These are phyloP conservation scores for Penicillium capsulatum DNA, from an alignment of 2,329 filamentous ascomycete species.

Conservation along the genomic window DNA sequence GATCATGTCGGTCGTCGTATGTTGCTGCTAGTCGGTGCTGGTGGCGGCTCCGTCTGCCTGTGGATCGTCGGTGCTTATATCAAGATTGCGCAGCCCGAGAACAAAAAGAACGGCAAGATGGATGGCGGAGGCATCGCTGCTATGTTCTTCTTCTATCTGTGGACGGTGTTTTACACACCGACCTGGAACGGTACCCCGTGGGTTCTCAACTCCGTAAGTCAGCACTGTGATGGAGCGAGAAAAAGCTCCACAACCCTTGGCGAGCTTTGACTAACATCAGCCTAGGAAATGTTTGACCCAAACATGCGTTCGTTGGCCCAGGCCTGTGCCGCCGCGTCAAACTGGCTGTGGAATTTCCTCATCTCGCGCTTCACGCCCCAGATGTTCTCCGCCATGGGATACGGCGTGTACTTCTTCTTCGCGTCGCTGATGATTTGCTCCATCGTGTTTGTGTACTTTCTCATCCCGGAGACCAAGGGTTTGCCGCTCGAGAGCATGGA, in stretches of 20 bases:
- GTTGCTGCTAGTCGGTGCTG: conserved; percentile 62
- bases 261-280: not conserved
- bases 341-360: conserved; percentile 41
- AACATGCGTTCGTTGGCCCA: conserved; percentile 67
- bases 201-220: conserved; percentile 60
- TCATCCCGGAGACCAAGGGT: conserved; percentile 63
- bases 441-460: conserved; percentile 58
- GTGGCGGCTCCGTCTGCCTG: conserved; percentile 51
- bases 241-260: no score
- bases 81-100: conserved; percentile 30
- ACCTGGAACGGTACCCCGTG: conserved; percentile 72
- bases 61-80: conserved; percentile 40
- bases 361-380: conserved; percentile 40
- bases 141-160: conserved; percentile 67
- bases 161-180: conserved; percentile 69
- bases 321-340: conserved; percentile 54
- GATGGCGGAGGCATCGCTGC: conserved; percentile 41
- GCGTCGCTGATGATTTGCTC: conserved; percentile 58
- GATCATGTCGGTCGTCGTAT: conserved; percentile 60
- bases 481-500: conserved; percentile 64
- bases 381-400: conserved; percentile 46
- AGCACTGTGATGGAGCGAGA: no score
- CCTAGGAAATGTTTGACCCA: conserved; percentile 64
- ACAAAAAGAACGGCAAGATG: conserved; percentile 21
- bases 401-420: conserved; percentile 67